Base-by-base conservation (phyloP, 805 yeast species). In the Kurtzmaniella cleridarum region DNA sequence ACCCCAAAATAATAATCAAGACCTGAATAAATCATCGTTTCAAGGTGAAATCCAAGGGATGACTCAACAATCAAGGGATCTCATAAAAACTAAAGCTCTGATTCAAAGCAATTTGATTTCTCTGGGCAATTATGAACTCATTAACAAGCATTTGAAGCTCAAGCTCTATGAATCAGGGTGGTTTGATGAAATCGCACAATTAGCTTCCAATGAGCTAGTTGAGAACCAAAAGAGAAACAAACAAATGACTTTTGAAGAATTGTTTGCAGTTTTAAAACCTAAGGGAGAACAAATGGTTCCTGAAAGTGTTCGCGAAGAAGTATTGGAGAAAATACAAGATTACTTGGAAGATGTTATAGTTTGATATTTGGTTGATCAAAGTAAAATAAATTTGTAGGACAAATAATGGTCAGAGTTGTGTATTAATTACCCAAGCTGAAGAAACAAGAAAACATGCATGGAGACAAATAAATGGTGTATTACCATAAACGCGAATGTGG, bases 51-150 rank as follows among this genome's bases (percentile, higher is more conserved):
- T 8, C 6, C 32, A 11, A 9, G 18, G 15, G 24, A 54, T 50
- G 54, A 50, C 60, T n/a, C 59, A 53, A 30, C 57, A 54, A 35
- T 61, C 52, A 34, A 65, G 63, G 34, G 69, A 65, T 35, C 53
- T 68, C 29, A 69, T 64, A 41, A 61, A 59, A 36, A 67, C 79
- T 35, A 75, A 75, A 56, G 69, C 79, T 7, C 78, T 79, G 50
- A 82, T 87, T 33, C 87, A 84, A 49, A 77, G 77, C 41, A 79
- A 79, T 50, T 71, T 88, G 29, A 78, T 87, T 3, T 73, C 80
- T 24, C 75, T 87, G 23, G 96, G 96, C 0, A 84, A 82, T 60
- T 88, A 88, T 59, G 91, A 84, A 44, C 71, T 73, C 70, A 82
- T 87, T 40, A 79, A 83, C 36, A 73, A 75, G 37, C 68, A 73